A percentile compares a stretch with the other conserved stretches of the same genome.
Evolutionary conservation across 768 basidiomycete species (phyloP).

Genomic region (Hirschioporus abietinus): DNA sequence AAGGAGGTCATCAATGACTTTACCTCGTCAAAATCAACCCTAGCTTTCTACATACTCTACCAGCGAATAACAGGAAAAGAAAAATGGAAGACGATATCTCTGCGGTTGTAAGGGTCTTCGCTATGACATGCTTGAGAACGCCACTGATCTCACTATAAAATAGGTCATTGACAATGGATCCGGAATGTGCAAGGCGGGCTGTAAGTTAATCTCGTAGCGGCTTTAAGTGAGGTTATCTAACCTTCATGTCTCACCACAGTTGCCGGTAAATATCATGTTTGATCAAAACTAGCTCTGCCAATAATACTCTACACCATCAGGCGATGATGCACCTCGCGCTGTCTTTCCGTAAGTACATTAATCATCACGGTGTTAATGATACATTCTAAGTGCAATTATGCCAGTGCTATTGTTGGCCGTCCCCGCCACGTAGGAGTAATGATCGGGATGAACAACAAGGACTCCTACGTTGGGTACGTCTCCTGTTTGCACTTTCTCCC

Average conservation of each 20-base stretch:
- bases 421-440: slow-evolving; percentile 94
- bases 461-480: slow-evolving; percentile 88
- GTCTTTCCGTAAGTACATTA: slow-evolving; percentile 14
- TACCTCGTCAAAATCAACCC: too few relatives aligned
- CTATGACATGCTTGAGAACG: not conserved
- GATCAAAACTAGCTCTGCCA: too few relatives aligned
- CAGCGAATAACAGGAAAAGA: too few relatives aligned
- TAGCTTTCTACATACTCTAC: too few relatives aligned
- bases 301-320: slow-evolving; percentile 3
- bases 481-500: slow-evolving; percentile 6
- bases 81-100: slow-evolving; percentile 4
- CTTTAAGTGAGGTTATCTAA: not conserved
- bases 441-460: slow-evolving; percentile 97
- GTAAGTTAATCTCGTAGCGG: not conserved
- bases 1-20: too few relatives aligned
- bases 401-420: slow-evolving; percentile 87
- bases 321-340: slow-evolving; percentile 14
- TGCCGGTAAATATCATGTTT: slow-evolving; percentile 8
- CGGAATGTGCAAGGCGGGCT: slow-evolving; percentile 16
- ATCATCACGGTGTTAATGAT: too few relatives aligned
- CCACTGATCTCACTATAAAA: too few relatives aligned
- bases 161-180: slow-evolving; percentile 16
- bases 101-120: slow-evolving; percentile 3
- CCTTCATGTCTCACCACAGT: not conserved
- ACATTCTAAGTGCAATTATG: too few relatives aligned